Conservation (phyloP, 768 basidiomycete genomes). For the Lactifluus pinguis region DNA sequence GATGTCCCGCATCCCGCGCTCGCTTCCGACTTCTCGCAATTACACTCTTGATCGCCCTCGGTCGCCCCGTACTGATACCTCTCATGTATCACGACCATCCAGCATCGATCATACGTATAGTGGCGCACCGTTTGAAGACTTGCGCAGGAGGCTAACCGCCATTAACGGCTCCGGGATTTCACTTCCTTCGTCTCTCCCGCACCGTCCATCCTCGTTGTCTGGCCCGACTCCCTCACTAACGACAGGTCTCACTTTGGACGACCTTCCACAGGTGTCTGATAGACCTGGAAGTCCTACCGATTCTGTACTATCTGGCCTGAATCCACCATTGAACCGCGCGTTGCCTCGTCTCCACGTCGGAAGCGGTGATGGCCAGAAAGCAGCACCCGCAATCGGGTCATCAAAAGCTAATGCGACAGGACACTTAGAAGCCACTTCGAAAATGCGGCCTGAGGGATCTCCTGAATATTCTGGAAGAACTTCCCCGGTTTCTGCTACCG, state of each 20-base stretch:
- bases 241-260: slow-evolving; percentile 20
- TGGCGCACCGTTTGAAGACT: slow-evolving; percentile 66
- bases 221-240: slow-evolving; percentile 22
- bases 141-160: slow-evolving; percentile 63
- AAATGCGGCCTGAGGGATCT: slow-evolving; percentile 55
- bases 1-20: slow-evolving; percentile 29
- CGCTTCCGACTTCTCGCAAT: slow-evolving; percentile 32
- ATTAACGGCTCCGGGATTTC: slow-evolving; percentile 69
- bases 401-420: slow-evolving; percentile 79
- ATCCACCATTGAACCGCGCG: slow-evolving; percentile 50
- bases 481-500: slow-evolving; percentile 61
- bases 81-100: slow-evolving; percentile 37
- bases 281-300: slow-evolving; percentile 76
- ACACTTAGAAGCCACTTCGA: slow-evolving; percentile 66
- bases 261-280: slow-evolving; percentile 33
- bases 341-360: slow-evolving; percentile 60
- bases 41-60: slow-evolving; percentile 34
- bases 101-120: slow-evolving; percentile 38
- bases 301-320: slow-evolving; percentile 64
- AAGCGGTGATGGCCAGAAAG: slow-evolving; percentile 71
- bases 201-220: slow-evolving; percentile 24
- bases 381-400: slow-evolving; percentile 82
- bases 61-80: slow-evolving; percentile 40
- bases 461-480: slow-evolving; percentile 68
- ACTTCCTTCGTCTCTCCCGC: slow-evolving; percentile 36